Base-by-base conservation (phyloP, 805 yeast species). In the Teunomyces gatunensis region DNA sequence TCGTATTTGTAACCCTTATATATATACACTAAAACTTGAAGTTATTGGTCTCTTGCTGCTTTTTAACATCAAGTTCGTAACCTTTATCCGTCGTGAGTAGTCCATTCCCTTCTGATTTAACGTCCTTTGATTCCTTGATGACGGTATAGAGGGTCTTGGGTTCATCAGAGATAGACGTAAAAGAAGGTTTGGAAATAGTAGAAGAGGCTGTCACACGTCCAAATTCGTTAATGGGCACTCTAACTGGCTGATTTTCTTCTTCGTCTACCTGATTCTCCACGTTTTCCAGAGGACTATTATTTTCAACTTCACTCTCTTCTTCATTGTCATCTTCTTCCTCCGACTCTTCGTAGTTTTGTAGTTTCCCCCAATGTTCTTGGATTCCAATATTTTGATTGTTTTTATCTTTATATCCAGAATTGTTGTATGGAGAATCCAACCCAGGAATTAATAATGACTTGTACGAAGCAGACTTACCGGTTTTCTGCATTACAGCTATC, bases 391-490 rank as follows among this genome's bases (percentile, higher is more conserved):
- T 37, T 12, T 44, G 25, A 29, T 44, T 18, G 28, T 50, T 41
- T 27, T 54, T 56, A 13, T 52, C 56, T 15, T 49, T 52, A 49
- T 73, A 73, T 1, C 77, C 77, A 23, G 53, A 56, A 46, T 72
- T 73, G 4, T 56, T 52, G 49, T 73, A 72, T 36, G 64, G 64
- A 3, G 55, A 52, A 48, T 73, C 77, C 13, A 73, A 47, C 0
- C 77, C 78, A 0, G 78, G 89, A 6, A 88, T 77, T 29, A 73
- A 67, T 61, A 89, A 68, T 33, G 78, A 74, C 2, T 84, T 83
- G 65, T 89, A 91, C 15, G 89, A 76, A 0, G 96, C 96, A 0
- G 98, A 96, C 23, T 86, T 81, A 0, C 97, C 97, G 11, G 79
- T 57, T 47, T 78, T 73, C 45, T 75, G 76, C 87, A 91, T 84